Evolutionary conservation across 2,329 filamentous ascomycete species (phyloP).

Genomic region (Aspergillus candidus): DNA sequence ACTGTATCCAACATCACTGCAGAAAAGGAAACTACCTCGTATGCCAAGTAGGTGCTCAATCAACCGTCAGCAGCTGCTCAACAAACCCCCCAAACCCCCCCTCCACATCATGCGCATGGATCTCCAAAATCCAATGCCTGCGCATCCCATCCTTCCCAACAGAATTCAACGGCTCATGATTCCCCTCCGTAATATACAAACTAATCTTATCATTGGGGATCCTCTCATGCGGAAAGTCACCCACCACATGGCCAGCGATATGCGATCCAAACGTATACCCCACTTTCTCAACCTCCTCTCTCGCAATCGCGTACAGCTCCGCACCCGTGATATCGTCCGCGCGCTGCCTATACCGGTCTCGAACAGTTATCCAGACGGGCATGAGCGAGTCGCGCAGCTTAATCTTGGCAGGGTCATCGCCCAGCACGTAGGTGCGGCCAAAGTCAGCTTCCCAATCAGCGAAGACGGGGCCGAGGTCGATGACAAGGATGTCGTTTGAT

Average conservation of each 20-base stretch:
- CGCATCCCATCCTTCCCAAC: conserved; percentile 38
- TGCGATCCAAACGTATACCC: conserved; percentile 44
- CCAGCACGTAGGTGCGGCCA: conserved; percentile 48
- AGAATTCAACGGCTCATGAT: conserved; percentile 37
- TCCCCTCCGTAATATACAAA: conserved; percentile 44
- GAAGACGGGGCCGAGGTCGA: conserved; percentile 50
- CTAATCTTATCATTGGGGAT: conserved; percentile 44
- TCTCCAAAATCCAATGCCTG: conserved; percentile 48
- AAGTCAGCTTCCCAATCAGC: conserved; percentile 51
- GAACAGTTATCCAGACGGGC: conserved; percentile 44
- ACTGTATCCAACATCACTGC: too few relatives aligned
- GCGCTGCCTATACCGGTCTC: conserved; percentile 33
- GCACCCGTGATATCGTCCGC: conserved; percentile 44
- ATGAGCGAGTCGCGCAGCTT: conserved; percentile 43
- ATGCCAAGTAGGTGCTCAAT: conserved; percentile 1
- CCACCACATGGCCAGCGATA: conserved; percentile 47
- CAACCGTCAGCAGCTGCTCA: conserved; percentile 32
- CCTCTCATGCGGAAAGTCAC: conserved; percentile 47
- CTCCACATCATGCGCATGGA: conserved; percentile 42
- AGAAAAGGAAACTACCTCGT: too few relatives aligned
- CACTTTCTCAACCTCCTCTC: conserved; percentile 29
- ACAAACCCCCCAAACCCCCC: conserved; percentile 39
- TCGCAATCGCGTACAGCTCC: conserved; percentile 43
- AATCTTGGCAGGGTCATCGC: conserved; percentile 42
- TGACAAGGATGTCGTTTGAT: conserved; percentile 46